Conservation (phyloP, 2,329 filamentous ascomycete species). For the Cladobotryum mycophilum region DNA sequence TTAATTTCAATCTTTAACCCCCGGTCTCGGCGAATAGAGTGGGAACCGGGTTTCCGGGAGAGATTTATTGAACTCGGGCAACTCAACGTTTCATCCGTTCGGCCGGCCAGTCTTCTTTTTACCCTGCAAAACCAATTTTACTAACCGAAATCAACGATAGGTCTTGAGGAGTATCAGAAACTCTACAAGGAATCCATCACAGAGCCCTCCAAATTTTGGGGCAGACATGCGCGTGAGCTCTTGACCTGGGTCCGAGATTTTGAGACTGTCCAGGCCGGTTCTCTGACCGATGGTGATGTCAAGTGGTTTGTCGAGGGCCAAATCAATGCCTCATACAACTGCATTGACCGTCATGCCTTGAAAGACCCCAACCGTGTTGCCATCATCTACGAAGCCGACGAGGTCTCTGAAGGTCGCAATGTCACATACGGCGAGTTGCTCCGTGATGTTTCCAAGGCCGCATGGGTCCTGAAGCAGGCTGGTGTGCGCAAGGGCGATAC, state of each 20-base stretch:
- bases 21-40: conserved; percentile 9
- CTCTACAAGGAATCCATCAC: conserved; percentile 81
- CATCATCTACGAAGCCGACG: conserved; percentile 98
- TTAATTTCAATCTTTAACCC: conserved; percentile 13
- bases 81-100: conserved; percentile 3
- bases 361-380: conserved; percentile 88
- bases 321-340: conserved; percentile 96
- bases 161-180: conserved; percentile 59
- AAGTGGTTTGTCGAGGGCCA: conserved; percentile 94
- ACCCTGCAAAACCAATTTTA: background rate
- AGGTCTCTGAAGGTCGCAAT: conserved; percentile 76
- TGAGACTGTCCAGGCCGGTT: conserved; percentile 76
- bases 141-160: conserved; percentile 29
- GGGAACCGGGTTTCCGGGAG: background rate
- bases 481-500: conserved; percentile 96
- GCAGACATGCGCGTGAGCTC: conserved; percentile 73
- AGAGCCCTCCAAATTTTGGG: conserved; percentile 88
- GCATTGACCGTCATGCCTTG: conserved; percentile 92
- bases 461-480: conserved; percentile 87
- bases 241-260: conserved; percentile 90
- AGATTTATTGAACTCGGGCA: background rate
- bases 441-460: conserved; percentile 80
- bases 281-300: conserved; percentile 71
- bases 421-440: conserved; percentile 93
- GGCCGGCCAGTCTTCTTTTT: background rate